phyloP scores from a whole-genome alignment of 1,284 basidiomycete genomes.

The Sanghuangporus weigelae region DNA sequence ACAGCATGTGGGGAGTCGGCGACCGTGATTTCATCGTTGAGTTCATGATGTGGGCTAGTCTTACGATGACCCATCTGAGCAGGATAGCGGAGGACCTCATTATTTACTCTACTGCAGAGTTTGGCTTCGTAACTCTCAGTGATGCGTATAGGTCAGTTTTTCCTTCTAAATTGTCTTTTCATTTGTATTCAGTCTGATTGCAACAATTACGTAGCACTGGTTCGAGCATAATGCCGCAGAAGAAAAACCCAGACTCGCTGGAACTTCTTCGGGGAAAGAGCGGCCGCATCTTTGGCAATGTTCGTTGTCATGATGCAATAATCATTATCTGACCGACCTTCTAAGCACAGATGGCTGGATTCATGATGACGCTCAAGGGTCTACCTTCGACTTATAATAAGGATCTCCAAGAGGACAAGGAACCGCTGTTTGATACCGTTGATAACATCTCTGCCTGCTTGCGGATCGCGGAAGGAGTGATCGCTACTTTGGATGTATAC shows the following conservation, averaged over 20 bases:
- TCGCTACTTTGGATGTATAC: conserved; percentile 80
- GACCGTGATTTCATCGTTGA: conserved; percentile 98
- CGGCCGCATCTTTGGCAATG: conserved; percentile 91
- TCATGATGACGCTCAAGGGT: conserved; percentile 97
- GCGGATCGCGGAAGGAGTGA: conserved; percentile 91
- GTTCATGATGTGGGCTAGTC: conserved; percentile 93
- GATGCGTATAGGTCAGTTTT: conserved; percentile 85
- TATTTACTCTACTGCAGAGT: conserved; percentile 95
- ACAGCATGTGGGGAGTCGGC: conserved; percentile 92
- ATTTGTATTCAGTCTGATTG: background rate
- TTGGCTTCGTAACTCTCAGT: conserved; percentile 90
- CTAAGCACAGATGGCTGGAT: conserved; percentile 81
- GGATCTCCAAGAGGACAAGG: conserved; percentile 98
- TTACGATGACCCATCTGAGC: conserved; percentile 91
- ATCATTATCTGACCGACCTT: background rate
- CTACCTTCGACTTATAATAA: conserved; percentile 99
- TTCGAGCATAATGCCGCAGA: conserved; percentile 99
- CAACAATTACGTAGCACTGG: conserved; percentile 64
- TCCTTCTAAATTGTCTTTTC: background rate
- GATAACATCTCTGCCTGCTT: conserved; percentile 89
- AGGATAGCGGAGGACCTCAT: conserved; percentile 95
- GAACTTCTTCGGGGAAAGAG: conserved; percentile 94
- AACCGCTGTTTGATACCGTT: conserved; percentile 92
- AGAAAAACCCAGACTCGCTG: conserved; percentile 97
- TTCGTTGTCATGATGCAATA: conserved; percentile 30